Base-by-base conservation (phyloP, 2,329 filamentous ascomycete species). In the Penicillium sp. region DNA sequence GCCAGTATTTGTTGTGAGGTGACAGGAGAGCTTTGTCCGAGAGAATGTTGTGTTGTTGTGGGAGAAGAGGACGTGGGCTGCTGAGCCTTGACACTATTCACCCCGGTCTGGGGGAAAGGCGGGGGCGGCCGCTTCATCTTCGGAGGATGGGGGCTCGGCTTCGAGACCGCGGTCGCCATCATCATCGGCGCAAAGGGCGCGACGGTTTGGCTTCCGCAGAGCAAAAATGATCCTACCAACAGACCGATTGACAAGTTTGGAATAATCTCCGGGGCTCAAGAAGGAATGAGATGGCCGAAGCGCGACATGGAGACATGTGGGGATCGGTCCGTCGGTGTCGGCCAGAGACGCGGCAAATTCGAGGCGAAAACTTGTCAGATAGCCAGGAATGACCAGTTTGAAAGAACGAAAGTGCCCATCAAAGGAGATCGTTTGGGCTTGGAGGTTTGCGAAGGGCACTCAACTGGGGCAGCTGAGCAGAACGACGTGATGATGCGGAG, bases 101-200 rank as follows among this genome's bases (percentile, higher is more conserved):
- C 58, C 49, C 70, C 68, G 43, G 81, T 79, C 65, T 85, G 83
- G 48, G 85, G 80, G 39, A 81, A 78, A 40, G 83, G 77, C 34
- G 82, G 82, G 45, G 79, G 73, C 51, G 82, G 83, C 33, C 84
- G 83, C 71, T 88, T 89, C 55, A 81, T 77, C 70, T 88, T 89
- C 56, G 67, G 63, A 50, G 73, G 65, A 57, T 73, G 66, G 43
- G 72, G 66, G 48, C 66, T 62, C 42, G 67, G 67, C 59, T 72
- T 72, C 37, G 71, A 71, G 41, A 74, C 64, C 45, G 69, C 69
- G 42, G 71, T 74, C 45, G 71, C 70, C 72, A 73, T 73, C 12
- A 43, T 46, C 64, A 57, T 53, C 54, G 49, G 55, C 45, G 47
- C 49, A 47, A 39, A 41, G 36, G 39, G 54, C 56, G 57, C 58